Conservation (phyloP, 2,329 filamentous ascomycete genomes). For the Trichoderma afroharzianum region DNA sequence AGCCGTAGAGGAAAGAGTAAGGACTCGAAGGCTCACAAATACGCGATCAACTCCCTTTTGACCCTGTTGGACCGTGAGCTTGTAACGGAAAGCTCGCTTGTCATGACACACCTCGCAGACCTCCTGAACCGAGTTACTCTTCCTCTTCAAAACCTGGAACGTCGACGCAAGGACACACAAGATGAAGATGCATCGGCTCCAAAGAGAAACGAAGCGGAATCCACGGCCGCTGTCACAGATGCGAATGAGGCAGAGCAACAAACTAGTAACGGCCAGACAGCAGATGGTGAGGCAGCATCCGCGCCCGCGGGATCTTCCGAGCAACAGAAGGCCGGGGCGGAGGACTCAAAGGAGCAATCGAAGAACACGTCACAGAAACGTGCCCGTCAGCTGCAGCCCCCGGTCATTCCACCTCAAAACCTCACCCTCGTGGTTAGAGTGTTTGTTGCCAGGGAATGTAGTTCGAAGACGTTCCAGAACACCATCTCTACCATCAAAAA, state of each 20-base stretch:
- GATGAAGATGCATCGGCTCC: conserved; percentile 40
- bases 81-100: conserved; percentile 93
- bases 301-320: conserved; percentile 26
- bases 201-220: conserved; percentile 39
- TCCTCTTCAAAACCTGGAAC: conserved; percentile 76
- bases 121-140: conserved; percentile 84
- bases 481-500: conserved; percentile 99
- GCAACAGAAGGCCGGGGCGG: conserved; percentile 26
- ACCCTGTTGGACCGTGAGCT: conserved; percentile 86
- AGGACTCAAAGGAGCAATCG: conserved; percentile 30
- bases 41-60: conserved; percentile 86
- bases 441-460: conserved; percentile 92
- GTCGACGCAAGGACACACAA: conserved; percentile 72
- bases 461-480: conserved; percentile 95
- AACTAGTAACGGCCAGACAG: conserved; percentile 26
- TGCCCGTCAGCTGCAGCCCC: conserved; percentile 66
- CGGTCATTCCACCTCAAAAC: conserved; percentile 83
- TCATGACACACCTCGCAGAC: conserved; percentile 90
- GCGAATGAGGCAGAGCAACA: conserved; percentile 30
- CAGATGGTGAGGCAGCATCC: conserved; percentile 23
- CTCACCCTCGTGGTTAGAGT: conserved; percentile 94
- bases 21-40: conserved; percentile 79
- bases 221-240: conserved; percentile 28
- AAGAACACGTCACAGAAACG: conserved; percentile 45
- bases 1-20: conserved; percentile 85